Base-by-base conservation (phyloP, 306 rosid genomes). In the Cucurbita pepo region DNA sequence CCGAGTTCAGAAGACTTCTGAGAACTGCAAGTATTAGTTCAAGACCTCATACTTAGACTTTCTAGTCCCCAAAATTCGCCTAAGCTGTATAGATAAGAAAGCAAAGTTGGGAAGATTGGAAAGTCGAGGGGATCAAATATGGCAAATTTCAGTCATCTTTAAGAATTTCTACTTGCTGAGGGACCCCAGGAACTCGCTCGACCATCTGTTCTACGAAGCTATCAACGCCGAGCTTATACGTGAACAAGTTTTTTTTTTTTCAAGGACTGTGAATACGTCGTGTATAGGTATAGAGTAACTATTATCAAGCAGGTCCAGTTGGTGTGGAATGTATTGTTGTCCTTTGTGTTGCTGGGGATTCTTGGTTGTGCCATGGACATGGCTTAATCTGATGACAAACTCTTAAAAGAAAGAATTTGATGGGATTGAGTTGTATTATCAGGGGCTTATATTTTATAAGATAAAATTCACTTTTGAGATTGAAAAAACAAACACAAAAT, bases 11-110 rank as follows among this genome's bases (percentile, higher is more conserved):
- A 3, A 86, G 83, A 74, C 99, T 95, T 80, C 77, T 95, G 69
- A 89, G 99, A 88, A 88, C 95, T 40, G 99, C 99, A 37, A 95
- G 99, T 85, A 80, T 95, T 14, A 75, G 89, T 84, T 85, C 99
- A 8, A 79, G 85, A 73, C 76, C 85, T 51, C 48, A 74, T 14
- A 83, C 87, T 47, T 69, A 48, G 41, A 43, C 41, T 38, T 82
- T 87, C 75, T 8, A 59, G 9, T 40, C 81, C 67, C 36, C 82
- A 60, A 44, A 73, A 10, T 44, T 40, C 76, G 22, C 76, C 80
- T 56, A 85, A 83, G 89, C 65, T 70, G 62, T 69, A 69, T 69
- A 69, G 74, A 69, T 69, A 69, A 69, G 30, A 51, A 51, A 4
- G 56, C 45, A 16, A 69, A 69, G 41, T 69, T 69, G 73, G 73